Percentiles rank a stretch among this genome's conserved stretches.
phyloP scores from a whole-genome alignment of 208 protist species.

The Acanthamoeba polyphaga region DNA sequence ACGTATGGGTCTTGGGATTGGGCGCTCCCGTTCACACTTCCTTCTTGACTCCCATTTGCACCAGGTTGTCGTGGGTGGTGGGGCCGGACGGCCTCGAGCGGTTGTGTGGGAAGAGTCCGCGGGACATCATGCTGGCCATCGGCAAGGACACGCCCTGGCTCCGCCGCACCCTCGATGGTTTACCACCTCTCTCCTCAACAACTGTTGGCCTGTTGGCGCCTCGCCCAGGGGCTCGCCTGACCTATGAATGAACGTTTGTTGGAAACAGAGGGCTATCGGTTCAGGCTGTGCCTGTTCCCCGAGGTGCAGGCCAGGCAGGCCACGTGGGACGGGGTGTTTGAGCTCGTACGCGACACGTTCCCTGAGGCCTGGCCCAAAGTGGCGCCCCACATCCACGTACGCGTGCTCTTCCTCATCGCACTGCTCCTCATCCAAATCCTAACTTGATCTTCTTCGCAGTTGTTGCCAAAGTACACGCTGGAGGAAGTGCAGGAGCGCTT shows the following conservation, averaged over 20 bases:
- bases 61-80: constrained; percentile 50
- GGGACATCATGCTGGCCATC: constrained; percentile 29
- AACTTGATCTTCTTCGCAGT: background rate
- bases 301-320: constrained; percentile 36
- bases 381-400: constrained; percentile 7
- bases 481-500: constrained; percentile 44
- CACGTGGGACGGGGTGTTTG: constrained; percentile 46
- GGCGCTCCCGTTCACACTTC: too few relatives aligned
- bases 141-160: constrained; percentile 60
- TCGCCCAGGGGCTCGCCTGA: too few relatives aligned
- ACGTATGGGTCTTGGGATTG: too few relatives aligned
- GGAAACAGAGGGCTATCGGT: background rate
- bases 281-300: constrained; percentile 57
- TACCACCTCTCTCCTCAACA: background rate
- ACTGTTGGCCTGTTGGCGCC: too few relatives aligned
- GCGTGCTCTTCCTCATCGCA: too few relatives aligned
- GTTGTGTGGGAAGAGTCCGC: constrained; percentile 37
- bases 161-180: background rate
- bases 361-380: constrained; percentile 49
- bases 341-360: background rate
- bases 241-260: too few relatives aligned
- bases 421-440: too few relatives aligned
- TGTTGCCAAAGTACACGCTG: background rate
- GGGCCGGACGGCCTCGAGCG: constrained; percentile 29
- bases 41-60: too few relatives aligned